Percentiles rank a stretch among this genome's conserved stretches.
These are phyloP conservation scores for Nepenthes gracilis DNA, from an alignment of 148 eudicot species.

Conservation along the genomic window DNA sequence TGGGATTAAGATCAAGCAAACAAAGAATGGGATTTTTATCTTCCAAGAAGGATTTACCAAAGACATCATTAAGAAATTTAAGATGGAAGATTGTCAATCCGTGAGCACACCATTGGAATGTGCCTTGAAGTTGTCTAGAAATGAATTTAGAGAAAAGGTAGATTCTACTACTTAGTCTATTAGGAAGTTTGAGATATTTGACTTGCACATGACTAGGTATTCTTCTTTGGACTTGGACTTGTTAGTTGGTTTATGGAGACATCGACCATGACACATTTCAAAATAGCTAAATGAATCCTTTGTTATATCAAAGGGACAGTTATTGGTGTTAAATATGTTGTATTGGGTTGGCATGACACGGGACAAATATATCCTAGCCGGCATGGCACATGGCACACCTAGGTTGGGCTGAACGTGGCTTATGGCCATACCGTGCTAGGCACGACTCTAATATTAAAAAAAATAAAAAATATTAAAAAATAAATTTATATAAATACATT, in stretches of 20 bases:
- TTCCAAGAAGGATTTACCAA: not conserved
- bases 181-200: slow-evolving; percentile 7
- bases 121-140: slow-evolving; percentile 1
- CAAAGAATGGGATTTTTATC: not conserved
- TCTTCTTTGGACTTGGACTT: not conserved
- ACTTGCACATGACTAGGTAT: slow-evolving; percentile 8
- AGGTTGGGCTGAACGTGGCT: too few species aligned
- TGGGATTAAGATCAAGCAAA: not conserved
- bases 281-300: slow-evolving; percentile 8
- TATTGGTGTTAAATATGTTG: too few species aligned
- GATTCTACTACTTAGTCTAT: not conserved
- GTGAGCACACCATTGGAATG: not conserved
- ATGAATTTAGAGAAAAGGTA: slow-evolving; percentile 1
- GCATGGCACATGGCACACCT: too few species aligned
- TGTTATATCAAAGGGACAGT: slow-evolving; percentile 9
- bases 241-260: slow-evolving; percentile 4
- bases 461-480: too few species aligned
- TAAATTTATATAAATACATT: too few species aligned
- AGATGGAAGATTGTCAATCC: not conserved
- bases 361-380: too few species aligned
- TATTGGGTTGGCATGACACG: too few species aligned
- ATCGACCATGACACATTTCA: not conserved
- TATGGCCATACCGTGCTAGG: too few species aligned
- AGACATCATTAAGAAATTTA: not conserved
- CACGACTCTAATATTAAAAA: too few species aligned